These are phyloP conservation scores for Penicillium sp. DNA, from an alignment of 2,329 filamentous ascomycete species.

Conservation along the genomic window DNA sequence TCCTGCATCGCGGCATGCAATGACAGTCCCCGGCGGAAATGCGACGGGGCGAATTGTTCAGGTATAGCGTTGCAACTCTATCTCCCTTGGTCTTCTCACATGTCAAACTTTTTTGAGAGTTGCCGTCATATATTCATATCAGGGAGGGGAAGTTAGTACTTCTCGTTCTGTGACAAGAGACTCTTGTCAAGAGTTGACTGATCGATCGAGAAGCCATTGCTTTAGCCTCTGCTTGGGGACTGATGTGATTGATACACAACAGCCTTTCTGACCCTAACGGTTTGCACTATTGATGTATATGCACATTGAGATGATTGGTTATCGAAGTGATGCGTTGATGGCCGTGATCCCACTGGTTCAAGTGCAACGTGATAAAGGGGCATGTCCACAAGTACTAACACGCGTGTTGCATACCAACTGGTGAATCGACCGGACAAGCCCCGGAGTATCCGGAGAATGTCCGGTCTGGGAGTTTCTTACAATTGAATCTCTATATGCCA, in stretches of 20 bases:
- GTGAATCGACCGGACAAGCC: neutral
- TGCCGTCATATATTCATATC: neutral
- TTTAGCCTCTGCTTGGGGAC: neutral
- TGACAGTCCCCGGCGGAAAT: neutral
- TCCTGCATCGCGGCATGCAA: neutral
- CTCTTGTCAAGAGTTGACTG: neutral
- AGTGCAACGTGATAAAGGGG: neutral
- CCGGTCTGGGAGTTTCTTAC: neutral
- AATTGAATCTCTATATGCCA: neutral
- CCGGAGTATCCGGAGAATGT: neutral
- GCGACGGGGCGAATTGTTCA: neutral
- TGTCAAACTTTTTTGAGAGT: neutral
- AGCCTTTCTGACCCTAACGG: neutral
- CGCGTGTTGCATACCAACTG: neutral
- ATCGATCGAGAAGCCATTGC: neutral
- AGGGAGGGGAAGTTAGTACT: neutral
- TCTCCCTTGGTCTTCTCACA: neutral
- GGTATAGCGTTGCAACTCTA: neutral
- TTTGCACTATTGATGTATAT: neutral
- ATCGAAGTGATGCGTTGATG: neutral
- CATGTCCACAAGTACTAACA: no score
- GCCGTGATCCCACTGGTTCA: neutral
- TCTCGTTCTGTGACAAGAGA: neutral
- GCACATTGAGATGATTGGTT: neutral
- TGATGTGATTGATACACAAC: neutral